Conservation (phyloP, 495 filamentous ascomycete genomes). For the Tetracladium setigerum region DNA sequence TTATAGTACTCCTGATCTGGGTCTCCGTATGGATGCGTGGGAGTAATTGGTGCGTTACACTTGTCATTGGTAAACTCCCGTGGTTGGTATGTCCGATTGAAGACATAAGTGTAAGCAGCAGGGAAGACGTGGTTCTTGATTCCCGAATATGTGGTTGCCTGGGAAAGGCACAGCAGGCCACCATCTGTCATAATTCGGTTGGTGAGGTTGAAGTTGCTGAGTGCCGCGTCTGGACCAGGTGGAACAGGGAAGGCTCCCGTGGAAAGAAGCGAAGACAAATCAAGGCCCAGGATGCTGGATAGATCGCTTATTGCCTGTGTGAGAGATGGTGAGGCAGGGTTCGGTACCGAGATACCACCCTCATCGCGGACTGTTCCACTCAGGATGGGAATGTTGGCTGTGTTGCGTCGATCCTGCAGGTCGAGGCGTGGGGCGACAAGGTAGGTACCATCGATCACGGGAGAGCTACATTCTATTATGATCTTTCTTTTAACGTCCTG, state of each 20-base stretch:
- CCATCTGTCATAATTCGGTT: neutral
- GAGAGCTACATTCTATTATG: neutral
- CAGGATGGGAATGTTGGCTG: neutral
- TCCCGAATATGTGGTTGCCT: neutral
- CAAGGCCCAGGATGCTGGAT: no score
- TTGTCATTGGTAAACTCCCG: neutral
- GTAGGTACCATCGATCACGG: conserved; percentile 2
- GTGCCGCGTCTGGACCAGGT: neutral
- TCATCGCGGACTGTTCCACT: neutral
- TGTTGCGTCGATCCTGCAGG: neutral
- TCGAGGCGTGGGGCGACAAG: neutral
- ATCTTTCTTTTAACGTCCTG: neutral
- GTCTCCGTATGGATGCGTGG: neutral
- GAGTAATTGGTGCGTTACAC: neutral
- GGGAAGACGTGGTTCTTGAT: neutral
- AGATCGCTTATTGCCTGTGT: no score
- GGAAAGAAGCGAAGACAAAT: no score
- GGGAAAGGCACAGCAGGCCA: neutral
- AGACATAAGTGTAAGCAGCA: neutral
- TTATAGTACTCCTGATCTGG: conserved; percentile 2
- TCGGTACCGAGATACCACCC: neutral
- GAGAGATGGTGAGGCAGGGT: neutral
- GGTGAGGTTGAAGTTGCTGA: neutral
- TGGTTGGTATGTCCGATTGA: neutral
- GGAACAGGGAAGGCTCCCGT: no score